Base-by-base conservation (phyloP, 2,329 filamentous ascomycete genomes). In the Lizonia empirigonia region DNA sequence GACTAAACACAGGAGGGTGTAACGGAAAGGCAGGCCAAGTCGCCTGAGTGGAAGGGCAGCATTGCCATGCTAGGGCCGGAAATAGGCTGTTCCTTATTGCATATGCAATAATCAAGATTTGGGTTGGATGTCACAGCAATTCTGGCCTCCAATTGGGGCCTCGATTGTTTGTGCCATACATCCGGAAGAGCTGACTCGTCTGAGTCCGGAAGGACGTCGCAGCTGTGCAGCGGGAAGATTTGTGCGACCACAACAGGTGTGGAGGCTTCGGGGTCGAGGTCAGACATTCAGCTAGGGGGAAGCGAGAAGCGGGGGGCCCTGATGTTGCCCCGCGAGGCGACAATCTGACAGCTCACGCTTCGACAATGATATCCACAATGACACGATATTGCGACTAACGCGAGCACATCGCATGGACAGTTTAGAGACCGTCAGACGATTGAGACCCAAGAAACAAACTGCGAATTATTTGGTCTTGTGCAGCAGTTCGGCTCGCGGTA, bases 1-100 rank as follows among this genome's bases (percentile, higher is more conserved):
- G 18, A 36, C 50, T 44, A 49, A 40, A 44, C 24, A 40, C 44
- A 23, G 37, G 38, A 19, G 50, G 38, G 38, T 40, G 49, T 24
- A 6, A 26, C 49, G 49, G 42, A 34, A 42, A 24, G 33, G 37
- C 37, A 33, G 27, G 27, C 37, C 42, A 37, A 26, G 20, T 34
- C 16, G n/a, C 23, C 18, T 29, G 33, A 42, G 33, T 44, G 44
- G 42, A 46, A 45, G 34, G 26, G 42, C 27, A 42, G 23, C 41
- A 9, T 22, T 12, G 35, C 41, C 27, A 39, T 38, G 46, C 39
- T 29, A 36, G 32, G 32, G 18, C 40, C 45, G 36, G n/a, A 40
- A 41, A 18, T 30, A 30, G 35, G 19, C 20, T 19, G 30, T 24
- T 18, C 22, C 38, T 44, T 18, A 38, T 52, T 38, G 38, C 44